Base-by-base conservation (phyloP, 2,329 filamentous ascomycete species). In the Juglanconis juglandina region DNA sequence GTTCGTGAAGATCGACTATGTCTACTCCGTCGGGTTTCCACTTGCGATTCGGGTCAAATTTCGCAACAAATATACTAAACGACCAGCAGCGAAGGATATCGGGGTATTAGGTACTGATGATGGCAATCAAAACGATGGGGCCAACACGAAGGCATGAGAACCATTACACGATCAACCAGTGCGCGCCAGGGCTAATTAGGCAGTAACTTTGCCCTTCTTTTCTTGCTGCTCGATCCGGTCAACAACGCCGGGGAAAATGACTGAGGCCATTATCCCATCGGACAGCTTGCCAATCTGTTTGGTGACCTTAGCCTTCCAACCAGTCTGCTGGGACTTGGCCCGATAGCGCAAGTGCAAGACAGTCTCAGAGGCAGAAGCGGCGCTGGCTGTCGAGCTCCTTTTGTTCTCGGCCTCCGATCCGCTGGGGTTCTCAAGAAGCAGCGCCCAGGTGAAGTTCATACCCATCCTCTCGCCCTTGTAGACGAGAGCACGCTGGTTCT, bases 361-460 rank as follows among this genome's bases (percentile, higher is more conserved):
- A 7, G 49, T 54, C 57, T 59, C 57, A 1, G 57, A 34, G 1
- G 50, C 51, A 2, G 50, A 49, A 5, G 57, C 51, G 2, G 44
- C 42, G 51, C 57, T 59, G 10, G 39, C 57, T 0, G 50, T 51
- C 17, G 51, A 49, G 57, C 57, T 54, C 30, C 44, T n/a, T 7
- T 47, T 47, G 1, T 14, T n/a, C 1, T 41, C 50, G 1, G 42
- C 50, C 3, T 41, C 33, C 1, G 57, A 17, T 33, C 57, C 57
- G 35, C 44, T 17, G 3, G 51, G 57, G 7, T 17, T 54, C 42
- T 59, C 57, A 34, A 59, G 57, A 11, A 59, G 57, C 24, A 59
- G 44, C 10, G 57, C 57, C 57, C 51, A 59, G 57, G 57, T 59
- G 57, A 59, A 59, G 42, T 42, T 50, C 50, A 54, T 42, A 32